phyloP scores from a whole-genome alignment of 345 rosid genomes.

The Syzygium jambos region DNA sequence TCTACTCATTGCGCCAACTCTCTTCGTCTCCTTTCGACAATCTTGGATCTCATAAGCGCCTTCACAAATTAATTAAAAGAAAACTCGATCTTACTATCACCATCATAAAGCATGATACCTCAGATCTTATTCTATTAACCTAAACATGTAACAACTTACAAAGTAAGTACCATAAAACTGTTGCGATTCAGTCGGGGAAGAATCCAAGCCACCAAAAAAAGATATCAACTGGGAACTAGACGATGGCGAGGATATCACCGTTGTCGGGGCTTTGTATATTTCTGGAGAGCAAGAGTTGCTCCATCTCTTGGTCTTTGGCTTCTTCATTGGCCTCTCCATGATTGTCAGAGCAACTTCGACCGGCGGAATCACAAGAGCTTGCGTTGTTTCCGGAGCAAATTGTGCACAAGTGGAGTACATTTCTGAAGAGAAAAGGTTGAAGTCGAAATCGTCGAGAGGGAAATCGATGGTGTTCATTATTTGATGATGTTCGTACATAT shows the following conservation, averaged over 20 bases:
- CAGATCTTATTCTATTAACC: neutral
- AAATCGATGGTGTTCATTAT: neutral
- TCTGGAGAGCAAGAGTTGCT: constrained; percentile 18
- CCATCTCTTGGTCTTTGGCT: constrained; percentile 14
- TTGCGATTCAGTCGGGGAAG: constrained; percentile 5
- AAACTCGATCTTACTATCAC: neutral
- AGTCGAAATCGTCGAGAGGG: neutral
- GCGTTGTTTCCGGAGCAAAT: neutral
- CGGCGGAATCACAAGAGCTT: neutral
- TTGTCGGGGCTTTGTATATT: neutral
- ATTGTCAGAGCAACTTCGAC: neutral
- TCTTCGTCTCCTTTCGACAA: constrained; percentile 4
- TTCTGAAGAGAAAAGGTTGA: neutral
- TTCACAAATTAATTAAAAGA: neutral
- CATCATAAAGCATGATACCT: neutral
- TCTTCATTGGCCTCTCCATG: constrained; percentile 24
- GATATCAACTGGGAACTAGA: constrained; percentile 34
- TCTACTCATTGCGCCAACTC: constrained; percentile 16
- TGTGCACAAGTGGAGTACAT: neutral
- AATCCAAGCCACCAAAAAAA: constrained; percentile 22
- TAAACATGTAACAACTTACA: neutral
- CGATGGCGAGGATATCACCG: constrained; percentile 15
- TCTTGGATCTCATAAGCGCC: neutral
- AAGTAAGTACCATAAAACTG: neutral
- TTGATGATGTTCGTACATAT: neutral